phyloP scores from a whole-genome alignment of 1,284 basidiomycete species.

The Pterulicium gracile region DNA sequence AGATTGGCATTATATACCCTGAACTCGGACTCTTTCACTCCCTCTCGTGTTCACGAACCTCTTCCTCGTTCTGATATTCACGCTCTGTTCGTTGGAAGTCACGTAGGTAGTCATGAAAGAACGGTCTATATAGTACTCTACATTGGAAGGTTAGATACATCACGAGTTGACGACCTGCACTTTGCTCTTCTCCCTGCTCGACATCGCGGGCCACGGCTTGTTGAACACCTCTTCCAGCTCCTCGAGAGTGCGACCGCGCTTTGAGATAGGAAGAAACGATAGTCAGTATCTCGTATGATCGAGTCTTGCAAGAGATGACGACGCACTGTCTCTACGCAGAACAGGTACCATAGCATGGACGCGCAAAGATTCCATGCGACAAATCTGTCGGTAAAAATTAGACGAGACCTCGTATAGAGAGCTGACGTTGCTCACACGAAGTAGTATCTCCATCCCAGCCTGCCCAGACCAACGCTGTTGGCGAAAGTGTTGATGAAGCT shows the following conservation, averaged over 20 bases:
- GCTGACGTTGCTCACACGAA: slow-evolving; percentile 17
- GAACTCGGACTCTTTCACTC: too few relatives aligned
- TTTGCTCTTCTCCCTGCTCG: slow-evolving; percentile 13
- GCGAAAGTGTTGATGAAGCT: slow-evolving; percentile 20
- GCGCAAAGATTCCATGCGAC: slow-evolving; percentile 19
- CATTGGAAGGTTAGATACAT: too few relatives aligned
- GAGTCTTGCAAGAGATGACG: background rate
- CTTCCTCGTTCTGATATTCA: too few relatives aligned
- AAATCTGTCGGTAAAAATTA: slow-evolving; percentile 10
- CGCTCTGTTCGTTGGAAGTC: too few relatives aligned
- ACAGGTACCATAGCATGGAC: slow-evolving; percentile 16
- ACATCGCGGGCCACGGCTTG: slow-evolving; percentile 16
- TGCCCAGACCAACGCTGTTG: slow-evolving; percentile 16
- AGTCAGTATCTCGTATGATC: background rate
- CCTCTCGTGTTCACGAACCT: too few relatives aligned
- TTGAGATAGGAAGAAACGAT: background rate
- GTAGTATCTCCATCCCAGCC: slow-evolving; percentile 18
- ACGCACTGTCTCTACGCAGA: slow-evolving; percentile 16
- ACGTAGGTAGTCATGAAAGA: too few relatives aligned
- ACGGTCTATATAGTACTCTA: too few relatives aligned
- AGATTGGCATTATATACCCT: too few relatives aligned
- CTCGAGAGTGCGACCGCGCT: slow-evolving; percentile 17
- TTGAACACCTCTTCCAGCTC: slow-evolving; percentile 18
- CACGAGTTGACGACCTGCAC: too few relatives aligned
- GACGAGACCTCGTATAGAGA: background rate